Evolutionary conservation across 345 rosid genomes (phyloP).

Genomic region (Syzygium grande): DNA sequence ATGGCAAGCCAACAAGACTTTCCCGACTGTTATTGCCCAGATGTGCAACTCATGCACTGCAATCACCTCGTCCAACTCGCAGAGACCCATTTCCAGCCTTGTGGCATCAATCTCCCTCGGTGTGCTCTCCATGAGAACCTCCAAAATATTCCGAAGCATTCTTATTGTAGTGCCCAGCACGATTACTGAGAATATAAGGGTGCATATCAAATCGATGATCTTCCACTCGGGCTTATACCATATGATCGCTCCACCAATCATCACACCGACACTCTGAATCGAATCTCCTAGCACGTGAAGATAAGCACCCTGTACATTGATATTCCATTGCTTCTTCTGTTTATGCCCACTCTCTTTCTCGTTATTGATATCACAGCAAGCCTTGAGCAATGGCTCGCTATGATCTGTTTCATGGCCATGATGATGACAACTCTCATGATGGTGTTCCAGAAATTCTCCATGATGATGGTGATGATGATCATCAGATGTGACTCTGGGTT

Average conservation of each 20-base stretch:
- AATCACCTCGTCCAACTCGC: conserved; percentile 63
- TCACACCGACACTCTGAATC: conserved; percentile 67
- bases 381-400: conserved; percentile 21
- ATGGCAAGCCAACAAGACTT: conserved; percentile 59
- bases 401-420: conserved; percentile 18
- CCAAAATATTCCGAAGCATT: conserved; percentile 56
- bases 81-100: conserved; percentile 54
- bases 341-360: not conserved
- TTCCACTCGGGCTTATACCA: conserved; percentile 74
- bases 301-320: conserved; percentile 63
- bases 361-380: conserved; percentile 7
- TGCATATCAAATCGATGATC: conserved; percentile 59
- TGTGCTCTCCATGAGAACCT: conserved; percentile 76
- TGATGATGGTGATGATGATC: not conserved
- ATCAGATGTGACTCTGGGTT: not conserved
- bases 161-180: conserved; percentile 51
- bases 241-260: conserved; percentile 63
- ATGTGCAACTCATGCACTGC: conserved; percentile 70
- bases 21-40: conserved; percentile 71
- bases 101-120: conserved; percentile 66
- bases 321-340: conserved; percentile 36
- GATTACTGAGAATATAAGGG: conserved; percentile 44
- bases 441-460: not conserved
- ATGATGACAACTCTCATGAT: conserved; percentile 13
- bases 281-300: conserved; percentile 72